Percentiles rank a stretch among this genome's conserved stretches.
Evolutionary conservation across 2,329 filamentous ascomycete genomes (phyloP).

Genomic region (Apiospora saccharicola): DNA sequence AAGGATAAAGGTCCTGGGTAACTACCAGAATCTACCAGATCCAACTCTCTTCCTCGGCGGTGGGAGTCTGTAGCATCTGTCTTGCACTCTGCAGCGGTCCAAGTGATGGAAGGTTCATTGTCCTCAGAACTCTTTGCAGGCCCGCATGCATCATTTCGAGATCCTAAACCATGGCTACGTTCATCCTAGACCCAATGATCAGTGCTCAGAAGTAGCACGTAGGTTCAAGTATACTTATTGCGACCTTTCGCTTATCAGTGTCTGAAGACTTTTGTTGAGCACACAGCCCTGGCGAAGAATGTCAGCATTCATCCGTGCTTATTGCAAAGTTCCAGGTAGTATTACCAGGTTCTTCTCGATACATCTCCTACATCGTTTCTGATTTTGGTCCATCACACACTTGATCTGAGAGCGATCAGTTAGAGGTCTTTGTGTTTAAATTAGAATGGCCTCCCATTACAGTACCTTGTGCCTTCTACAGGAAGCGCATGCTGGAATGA

Average conservation of each 20-base stretch:
- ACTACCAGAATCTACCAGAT: too few relatives aligned
- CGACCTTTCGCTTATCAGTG: conserved; percentile 50
- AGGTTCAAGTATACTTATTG: conserved; percentile 38
- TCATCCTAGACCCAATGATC: conserved; percentile 29
- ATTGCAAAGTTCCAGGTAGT: background rate
- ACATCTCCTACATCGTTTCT: conserved; percentile 48
- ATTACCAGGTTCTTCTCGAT: conserved; percentile 42
- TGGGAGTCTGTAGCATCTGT: conserved; percentile 27
- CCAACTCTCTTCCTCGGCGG: conserved; percentile 31
- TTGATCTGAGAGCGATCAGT: conserved; percentile 44
- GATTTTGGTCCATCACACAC: conserved; percentile 48
- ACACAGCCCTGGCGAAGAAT: conserved; percentile 40
- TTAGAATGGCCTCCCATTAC: background rate
- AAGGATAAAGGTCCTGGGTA: too few relatives aligned
- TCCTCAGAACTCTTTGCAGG: conserved; percentile 32
- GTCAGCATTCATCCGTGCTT: background rate
- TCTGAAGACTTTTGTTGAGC: conserved; percentile 51
- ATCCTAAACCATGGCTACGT: conserved; percentile 33
- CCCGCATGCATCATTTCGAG: conserved; percentile 34
- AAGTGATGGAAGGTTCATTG: conserved; percentile 32
- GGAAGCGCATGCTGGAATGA: conserved; percentile 44
- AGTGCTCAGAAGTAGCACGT: background rate
- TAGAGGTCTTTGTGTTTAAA: background rate
- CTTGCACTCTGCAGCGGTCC: conserved; percentile 31
- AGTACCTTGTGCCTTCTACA: conserved; percentile 50